Evolutionary conservation across 306 rosid genomes (phyloP).

Genomic region (barrel medic (Medicago truncatula)): MtrunA17r5.0-ANR NC_053046.1:42591501-42592000

Average conservation of each 20-base stretch:
- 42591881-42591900: constrained; percentile 47
- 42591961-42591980: not conserved
- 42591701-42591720: constrained; percentile 34
- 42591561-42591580: constrained; percentile 52
- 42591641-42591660: constrained; percentile 47
- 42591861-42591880: constrained; percentile 48
- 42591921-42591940: constrained; percentile 39
- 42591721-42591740: constrained; percentile 36
- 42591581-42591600: constrained; percentile 48
- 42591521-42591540: constrained; percentile 74
- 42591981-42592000: not conserved
- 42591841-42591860: constrained; percentile 37
- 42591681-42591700: constrained; percentile 26
- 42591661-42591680: constrained; percentile 49
- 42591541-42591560: constrained; percentile 65
- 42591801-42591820: constrained; percentile 30
- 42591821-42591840: constrained; percentile 39
- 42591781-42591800: constrained; percentile 44
- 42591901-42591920: constrained; percentile 40
- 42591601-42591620: constrained; percentile 39
- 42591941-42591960: not conserved
- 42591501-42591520: constrained; percentile 65
- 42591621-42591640: constrained; percentile 42
- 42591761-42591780: constrained; percentile 37
- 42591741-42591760: constrained; percentile 46